Evolutionary conservation across 192 early-diverging fungal species (phyloP), one percentile per base, ranked within the genome.

Genomic region (Gryganskiella cystojenkinii): DNA sequence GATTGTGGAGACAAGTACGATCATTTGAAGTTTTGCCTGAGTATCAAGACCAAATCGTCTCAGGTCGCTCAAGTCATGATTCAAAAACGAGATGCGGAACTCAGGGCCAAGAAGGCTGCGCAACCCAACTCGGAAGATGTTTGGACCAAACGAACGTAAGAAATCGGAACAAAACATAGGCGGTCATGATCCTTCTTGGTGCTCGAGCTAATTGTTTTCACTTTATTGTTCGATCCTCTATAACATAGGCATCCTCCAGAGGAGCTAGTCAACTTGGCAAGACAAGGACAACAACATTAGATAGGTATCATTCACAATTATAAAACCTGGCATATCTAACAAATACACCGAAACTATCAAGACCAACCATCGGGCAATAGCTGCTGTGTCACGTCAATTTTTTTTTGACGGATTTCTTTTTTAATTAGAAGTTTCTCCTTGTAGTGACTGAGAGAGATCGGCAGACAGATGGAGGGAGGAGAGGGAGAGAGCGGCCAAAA

Each of bases 21-120:
- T 20, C 78, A 85, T 34, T 71, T 85, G 35, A 85, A 82, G 20
- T 82, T 85, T 44, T 85, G 83, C 60, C 42, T 85, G 28, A 70
- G 56, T n/a, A 68, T 80, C 25, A 85, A 85, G 54, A 80, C 83
- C 3, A 85, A 82, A 51, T 67, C 83, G 2, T 69, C 64, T 3
- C 61, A 78, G 53, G 63, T 67, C 14, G 79, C 83, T 13, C 73
- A 85, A 49, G 83, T 85, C 69, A 74, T 76, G 73, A 57, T 76
- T 35, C 73, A 76, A 65, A 67, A 68, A 27, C 35, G 50, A 6
- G 73, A 76, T 34, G 73, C 73, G 2, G 65, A 76, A 28, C n/a
- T 63, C 3, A 34, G 52, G 13, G 73, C 73, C 19, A 67, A 76
- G 17, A 76, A 76, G 65, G 59, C 44, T 17, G 33, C 20, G 3